phyloP scores from a whole-genome alignment of 2,329 filamentous ascomycete species.

The Penicillium rolfsii region DNA sequence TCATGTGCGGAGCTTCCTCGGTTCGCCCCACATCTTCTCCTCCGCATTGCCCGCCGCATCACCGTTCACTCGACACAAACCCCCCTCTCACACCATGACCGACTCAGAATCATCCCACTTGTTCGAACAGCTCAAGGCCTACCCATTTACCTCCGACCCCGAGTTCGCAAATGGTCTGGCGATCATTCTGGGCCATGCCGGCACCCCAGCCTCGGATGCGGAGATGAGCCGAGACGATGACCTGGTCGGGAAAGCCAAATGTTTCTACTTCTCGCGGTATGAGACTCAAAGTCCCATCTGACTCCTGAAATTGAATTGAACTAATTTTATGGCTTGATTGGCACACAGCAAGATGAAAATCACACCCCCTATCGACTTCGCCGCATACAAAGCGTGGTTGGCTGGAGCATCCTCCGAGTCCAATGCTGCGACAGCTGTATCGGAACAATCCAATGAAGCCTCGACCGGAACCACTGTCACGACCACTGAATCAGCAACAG shows the following conservation, averaged over 20 bases:
- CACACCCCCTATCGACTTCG: constrained; percentile 61
- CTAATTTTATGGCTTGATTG: background rate
- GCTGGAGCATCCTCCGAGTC: background rate
- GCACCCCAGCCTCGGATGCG: constrained; percentile 41
- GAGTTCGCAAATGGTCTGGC: constrained; percentile 55
- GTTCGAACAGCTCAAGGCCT: constrained; percentile 42
- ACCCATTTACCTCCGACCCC: constrained; percentile 46
- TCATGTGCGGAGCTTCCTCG: background rate
- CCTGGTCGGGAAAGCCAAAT: constrained; percentile 51
- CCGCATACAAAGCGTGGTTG: constrained; percentile 69
- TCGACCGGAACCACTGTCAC: constrained; percentile 15
- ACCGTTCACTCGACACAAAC: background rate
- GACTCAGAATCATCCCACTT: constrained; percentile 19
- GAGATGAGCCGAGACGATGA: constrained; percentile 47
- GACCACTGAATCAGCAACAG: constrained; percentile 8
- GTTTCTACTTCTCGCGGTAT: constrained; percentile 53
- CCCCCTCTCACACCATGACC: constrained; percentile 6
- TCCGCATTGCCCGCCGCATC: background rate
- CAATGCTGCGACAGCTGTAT: background rate
- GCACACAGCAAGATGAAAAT: constrained; percentile 43
- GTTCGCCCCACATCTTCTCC: constrained; percentile 18
- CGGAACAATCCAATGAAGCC: constrained; percentile 3
- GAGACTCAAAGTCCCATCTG: constrained; percentile 1
- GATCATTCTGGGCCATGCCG: constrained; percentile 49
- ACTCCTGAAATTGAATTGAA: background rate